A percentile compares a stretch with the other conserved stretches of the same genome.
Evolutionary conservation across 306 rosid species (phyloP).

Genomic region (Prunus mira): DNA sequence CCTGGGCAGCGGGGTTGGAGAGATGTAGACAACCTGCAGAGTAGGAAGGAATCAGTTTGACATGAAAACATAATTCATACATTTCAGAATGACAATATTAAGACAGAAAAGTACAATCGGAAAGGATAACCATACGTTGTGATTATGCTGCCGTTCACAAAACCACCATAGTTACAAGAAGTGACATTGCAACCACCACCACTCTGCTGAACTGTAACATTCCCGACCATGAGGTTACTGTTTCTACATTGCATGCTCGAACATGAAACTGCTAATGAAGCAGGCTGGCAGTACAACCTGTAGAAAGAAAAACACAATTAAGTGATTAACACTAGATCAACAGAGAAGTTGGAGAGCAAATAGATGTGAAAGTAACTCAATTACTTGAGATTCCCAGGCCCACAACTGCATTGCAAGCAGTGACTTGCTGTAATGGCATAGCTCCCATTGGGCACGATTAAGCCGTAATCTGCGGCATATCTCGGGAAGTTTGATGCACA

Average conservation of each 20-base stretch:
- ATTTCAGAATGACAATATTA: conserved; percentile 1
- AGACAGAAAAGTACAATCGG: not conserved
- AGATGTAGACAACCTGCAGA: conserved; percentile 64
- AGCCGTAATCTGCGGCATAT: conserved; percentile 64
- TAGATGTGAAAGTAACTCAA: conserved; percentile 10
- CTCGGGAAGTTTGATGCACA: conserved; percentile 81
- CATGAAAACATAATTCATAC: not conserved
- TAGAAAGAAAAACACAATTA: conserved; percentile 13
- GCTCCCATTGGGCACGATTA: conserved; percentile 96
- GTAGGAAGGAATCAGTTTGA: conserved; percentile 18
- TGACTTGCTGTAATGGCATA: conserved; percentile 91
- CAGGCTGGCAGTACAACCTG: conserved; percentile 97
- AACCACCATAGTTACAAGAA: conserved; percentile 78
- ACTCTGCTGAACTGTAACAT: conserved; percentile 65
- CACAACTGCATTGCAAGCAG: conserved; percentile 97
- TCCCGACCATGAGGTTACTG: conserved; percentile 91
- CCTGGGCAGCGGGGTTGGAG: conserved; percentile 99
- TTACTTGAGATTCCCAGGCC: conserved; percentile 82
- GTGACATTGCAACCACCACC: conserved; percentile 91
- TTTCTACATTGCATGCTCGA: conserved; percentile 92
- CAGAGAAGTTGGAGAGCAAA: not conserved
- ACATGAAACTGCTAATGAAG: conserved; percentile 92
- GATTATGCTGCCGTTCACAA: conserved; percentile 73
- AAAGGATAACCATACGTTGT: conserved; percentile 50
- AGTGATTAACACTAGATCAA: conserved; percentile 5